phyloP scores from a whole-genome alignment of 2,329 filamentous ascomycete species.

The Trichoderma sp. region DNA sequence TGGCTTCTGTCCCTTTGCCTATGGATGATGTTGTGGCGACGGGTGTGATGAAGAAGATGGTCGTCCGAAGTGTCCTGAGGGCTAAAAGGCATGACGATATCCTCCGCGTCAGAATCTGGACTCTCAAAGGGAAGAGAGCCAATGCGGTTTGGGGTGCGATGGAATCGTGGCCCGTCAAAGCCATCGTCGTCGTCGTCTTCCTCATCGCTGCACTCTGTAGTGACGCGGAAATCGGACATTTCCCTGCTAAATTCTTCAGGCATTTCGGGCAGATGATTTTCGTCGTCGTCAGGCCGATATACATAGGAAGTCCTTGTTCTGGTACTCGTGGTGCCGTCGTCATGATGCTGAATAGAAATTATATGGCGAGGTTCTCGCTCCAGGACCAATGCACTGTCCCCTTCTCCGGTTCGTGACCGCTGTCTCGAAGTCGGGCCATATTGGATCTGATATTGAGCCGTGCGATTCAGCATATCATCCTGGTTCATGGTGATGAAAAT shows the following conservation, averaged over 20 bases:
- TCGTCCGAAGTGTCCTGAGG: constrained; percentile 28
- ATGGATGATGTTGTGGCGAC: constrained; percentile 24
- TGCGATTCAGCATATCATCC: constrained; percentile 70
- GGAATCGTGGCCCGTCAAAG: constrained; percentile 28
- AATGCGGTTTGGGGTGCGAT: constrained; percentile 50
- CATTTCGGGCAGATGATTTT: constrained; percentile 52
- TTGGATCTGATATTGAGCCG: constrained; percentile 71
- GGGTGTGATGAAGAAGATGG: constrained; percentile 27
- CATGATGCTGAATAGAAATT: constrained; percentile 51
- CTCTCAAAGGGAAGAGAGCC: constrained; percentile 55
- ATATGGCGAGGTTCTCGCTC: constrained; percentile 35
- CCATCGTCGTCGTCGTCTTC: constrained; percentile 47
- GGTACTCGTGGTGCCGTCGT: constrained; percentile 49
- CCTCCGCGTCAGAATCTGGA: constrained; percentile 38
- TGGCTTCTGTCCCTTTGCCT: constrained; percentile 23
- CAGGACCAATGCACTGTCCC: constrained; percentile 20
- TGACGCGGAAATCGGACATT: constrained; percentile 51
- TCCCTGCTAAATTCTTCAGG: constrained; percentile 52
- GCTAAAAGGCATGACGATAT: constrained; percentile 27
- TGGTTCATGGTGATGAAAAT: constrained; percentile 86
- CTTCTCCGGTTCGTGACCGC: constrained; percentile 21
- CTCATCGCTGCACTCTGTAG: constrained; percentile 59
- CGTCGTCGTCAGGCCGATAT: constrained; percentile 38
- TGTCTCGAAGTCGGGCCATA: constrained; percentile 43
- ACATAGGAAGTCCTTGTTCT: constrained; percentile 46